A percentile compares a stretch with the other conserved stretches of the same genome.
Evolutionary conservation across 2,329 filamentous ascomycete species (phyloP).

Genomic region (Penicillium fuscoglaucum): DNA sequence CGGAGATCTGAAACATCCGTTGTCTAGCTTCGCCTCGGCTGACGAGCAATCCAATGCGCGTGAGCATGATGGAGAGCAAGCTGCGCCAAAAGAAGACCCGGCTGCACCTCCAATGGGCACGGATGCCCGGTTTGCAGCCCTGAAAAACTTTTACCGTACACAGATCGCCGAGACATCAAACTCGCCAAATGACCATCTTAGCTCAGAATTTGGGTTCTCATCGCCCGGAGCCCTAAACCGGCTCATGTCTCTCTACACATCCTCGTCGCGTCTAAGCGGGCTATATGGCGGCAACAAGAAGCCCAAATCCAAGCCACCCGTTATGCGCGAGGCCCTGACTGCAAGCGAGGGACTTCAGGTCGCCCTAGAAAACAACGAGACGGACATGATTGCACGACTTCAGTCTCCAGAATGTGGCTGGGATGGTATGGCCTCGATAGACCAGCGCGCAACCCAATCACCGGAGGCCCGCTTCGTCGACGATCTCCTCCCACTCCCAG

Average conservation of each 20-base stretch:
- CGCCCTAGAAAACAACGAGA: slow-evolving; percentile 61
- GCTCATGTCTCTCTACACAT: slow-evolving; percentile 87
- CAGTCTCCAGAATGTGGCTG: slow-evolving; percentile 57
- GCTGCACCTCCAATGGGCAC: slow-evolving; percentile 51
- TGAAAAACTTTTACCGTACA: slow-evolving; percentile 77
- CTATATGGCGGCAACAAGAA: slow-evolving; percentile 60
- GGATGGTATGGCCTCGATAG: slow-evolving; percentile 59
- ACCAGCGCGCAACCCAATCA: slow-evolving; percentile 54
- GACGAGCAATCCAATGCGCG: slow-evolving; percentile 34
- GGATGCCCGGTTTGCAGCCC: slow-evolving; percentile 70
- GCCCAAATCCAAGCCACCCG: slow-evolving; percentile 64
- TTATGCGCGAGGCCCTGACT: slow-evolving; percentile 77
- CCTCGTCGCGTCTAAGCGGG: slow-evolving; percentile 53
- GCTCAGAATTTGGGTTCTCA: slow-evolving; percentile 54
- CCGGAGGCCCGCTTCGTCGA: slow-evolving; percentile 62
- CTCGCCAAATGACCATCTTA: slow-evolving; percentile 54
- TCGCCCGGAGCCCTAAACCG: slow-evolving; percentile 81
- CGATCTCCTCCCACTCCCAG: slow-evolving; percentile 77
- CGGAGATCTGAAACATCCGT: slow-evolving; percentile 39
- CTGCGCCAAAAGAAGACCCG: slow-evolving; percentile 38
- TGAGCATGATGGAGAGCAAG: slow-evolving; percentile 33
- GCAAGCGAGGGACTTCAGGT: slow-evolving; percentile 70
- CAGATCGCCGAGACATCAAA: slow-evolving; percentile 68
- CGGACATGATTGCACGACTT: slow-evolving; percentile 60
- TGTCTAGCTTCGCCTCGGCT: slow-evolving; percentile 38